Evolutionary conservation across 2,329 filamentous ascomycete genomes (phyloP), one percentile per base, ranked within the genome.

Genomic region (Neonectria ditissima): DNA sequence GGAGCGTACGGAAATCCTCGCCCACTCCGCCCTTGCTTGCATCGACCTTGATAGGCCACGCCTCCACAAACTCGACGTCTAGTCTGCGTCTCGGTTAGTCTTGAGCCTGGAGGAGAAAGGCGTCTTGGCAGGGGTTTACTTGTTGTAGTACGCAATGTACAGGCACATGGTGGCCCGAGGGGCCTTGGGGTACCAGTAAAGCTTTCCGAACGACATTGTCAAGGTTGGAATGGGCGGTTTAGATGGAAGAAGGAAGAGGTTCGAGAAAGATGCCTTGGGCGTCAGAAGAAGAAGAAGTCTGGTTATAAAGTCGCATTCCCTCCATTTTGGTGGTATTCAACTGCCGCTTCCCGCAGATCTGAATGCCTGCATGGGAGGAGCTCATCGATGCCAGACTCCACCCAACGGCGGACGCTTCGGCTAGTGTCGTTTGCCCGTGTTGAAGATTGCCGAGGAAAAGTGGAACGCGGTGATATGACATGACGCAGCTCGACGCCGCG

Each of bases 161-260:
- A 63, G 45, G 24, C 61, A 63, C 61, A 63, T 63, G 7, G 61
- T 63, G 2, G 61, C 61, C 20, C 61, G 61, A 32, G 61, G 61
- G 10, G 61, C 61, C 51, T 63, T 63, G 28, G 61, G 61, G 28
- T 63, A 63, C 61, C 61, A 63, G 56, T 63, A 60, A 5, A 63
- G 56, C 45, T 55, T 63, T 44, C 57, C 57, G 30, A 59, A 59
- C 22, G 48, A 53, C 57, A 59, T 59, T 16, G 32, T 44, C 37
- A 18, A 6, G 4, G 8, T 48, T 18, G 2, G 8, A 11, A 4
- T n/a, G 3, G 45, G 7, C 8, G 16, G 16, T 9, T 18, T 11
- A 30, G 20, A 13, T 5, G 5, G n/a, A n/a, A 30, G 4, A 1
- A 13, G 24, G 9, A 48, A 30, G 43, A 24, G 24, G 24, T 7